A percentile compares a stretch with the other conserved stretches of the same genome.
Evolutionary conservation across 768 basidiomycete species (phyloP).

Genomic region (Coprinopsis sp.): DNA sequence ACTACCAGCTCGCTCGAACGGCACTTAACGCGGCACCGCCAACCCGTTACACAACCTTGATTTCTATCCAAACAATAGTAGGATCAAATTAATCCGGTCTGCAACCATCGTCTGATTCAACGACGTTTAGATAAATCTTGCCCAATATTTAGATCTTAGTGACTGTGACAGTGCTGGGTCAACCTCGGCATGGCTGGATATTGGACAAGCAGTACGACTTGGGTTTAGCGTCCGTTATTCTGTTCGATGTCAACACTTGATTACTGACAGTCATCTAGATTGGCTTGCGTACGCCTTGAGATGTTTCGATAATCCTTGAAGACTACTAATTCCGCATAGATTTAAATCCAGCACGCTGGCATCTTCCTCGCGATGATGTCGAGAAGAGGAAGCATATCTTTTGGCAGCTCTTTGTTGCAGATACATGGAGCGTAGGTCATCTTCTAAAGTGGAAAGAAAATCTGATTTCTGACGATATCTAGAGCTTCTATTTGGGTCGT

Average conservation of each 20-base stretch:
- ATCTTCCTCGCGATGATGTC: constrained; percentile 39
- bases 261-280: constrained; percentile 20
- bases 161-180: constrained; percentile 45
- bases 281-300: constrained; percentile 55
- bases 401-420: constrained; percentile 60
- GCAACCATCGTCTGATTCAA: constrained; percentile 14
- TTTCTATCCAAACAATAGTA: constrained; percentile 54
- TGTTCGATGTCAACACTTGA: not conserved
- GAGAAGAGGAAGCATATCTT: constrained; percentile 53
- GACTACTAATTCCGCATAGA: constrained; percentile 33
- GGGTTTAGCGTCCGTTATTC: constrained; percentile 50
- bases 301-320: not conserved
- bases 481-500: constrained; percentile 62
- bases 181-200: constrained; percentile 49
- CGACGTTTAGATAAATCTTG: constrained; percentile 31
- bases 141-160: constrained; percentile 52
- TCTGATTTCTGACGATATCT: constrained; percentile 17
- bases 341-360: constrained; percentile 57
- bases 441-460: not conserved
- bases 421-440: constrained; percentile 52
- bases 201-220: constrained; percentile 56
- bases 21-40: constrained; percentile 46
- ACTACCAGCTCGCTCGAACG: constrained; percentile 54
- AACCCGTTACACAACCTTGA: constrained; percentile 45
- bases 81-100: constrained; percentile 15